Base-by-base conservation (phyloP, 305 asterid genomes). In the Solanum hybrid region DNA sequence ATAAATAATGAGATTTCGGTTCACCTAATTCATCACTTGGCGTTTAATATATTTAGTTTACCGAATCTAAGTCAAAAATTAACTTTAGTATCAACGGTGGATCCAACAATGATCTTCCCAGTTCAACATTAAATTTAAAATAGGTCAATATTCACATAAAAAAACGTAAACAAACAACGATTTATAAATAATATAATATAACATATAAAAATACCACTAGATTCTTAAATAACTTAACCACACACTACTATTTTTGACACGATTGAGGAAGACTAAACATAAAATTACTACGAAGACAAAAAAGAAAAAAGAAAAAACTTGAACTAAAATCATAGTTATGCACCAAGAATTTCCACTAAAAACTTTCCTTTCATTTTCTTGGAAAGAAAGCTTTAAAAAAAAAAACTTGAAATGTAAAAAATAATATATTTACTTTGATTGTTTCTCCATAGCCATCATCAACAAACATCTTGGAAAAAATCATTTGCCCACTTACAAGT, bases 401-500 rank as follows among this genome's bases (percentile, higher is more conserved):
- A 78, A 35, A 42, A 42, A 51, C 34, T 24, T 8, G 35, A 88
- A 57, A 88, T 33, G 24, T 6, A 26, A 40, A 57, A 81, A 35
- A 2, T 4, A 14, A n/a, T 12, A 64, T 40, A 87, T 87, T 69
- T 87, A 87, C 82, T 64, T n/a, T 12, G 13, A 6, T 36, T 33
- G 57, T 3, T 29, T 80, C 73, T 36, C 69, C 80, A 88, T 81
- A 4, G 67, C 36, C 22, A 24, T 83, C 73, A 18, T 28, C 18
- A 83, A 83, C 89, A 88, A 57, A 57, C 69, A 24, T 94, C 90
- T 26, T 90, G 83, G 6, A 91, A 89, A 36, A 92, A 89, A 42
- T 91, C 94, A 92, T 89, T 75, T n/a, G 93, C 96, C 95, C 94
- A 93, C n/a, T 86, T 69, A 51, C 90, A 90, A 5, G 93, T 75